phyloP scores from a whole-genome alignment of 2,329 filamentous ascomycete genomes.

The Sordariomycetes sp. region DNA sequence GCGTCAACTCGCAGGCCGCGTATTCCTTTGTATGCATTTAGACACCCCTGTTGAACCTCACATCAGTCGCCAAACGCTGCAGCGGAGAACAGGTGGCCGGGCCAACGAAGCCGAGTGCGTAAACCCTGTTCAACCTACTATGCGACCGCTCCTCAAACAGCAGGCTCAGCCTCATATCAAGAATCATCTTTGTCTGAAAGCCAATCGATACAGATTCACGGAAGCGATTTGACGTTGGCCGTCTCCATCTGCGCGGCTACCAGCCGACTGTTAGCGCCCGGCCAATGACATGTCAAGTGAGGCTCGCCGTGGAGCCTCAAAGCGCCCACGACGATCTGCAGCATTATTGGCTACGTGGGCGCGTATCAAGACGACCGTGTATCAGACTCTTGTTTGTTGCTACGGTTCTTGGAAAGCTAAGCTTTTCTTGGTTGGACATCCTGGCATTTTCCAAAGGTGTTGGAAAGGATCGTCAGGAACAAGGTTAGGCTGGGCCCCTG shows the following conservation, averaged over 20 bases:
- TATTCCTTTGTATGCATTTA: too few relatives aligned
- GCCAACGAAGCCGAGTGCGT: too few relatives aligned
- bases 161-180: slow-evolving; percentile 5
- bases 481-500: not conserved
- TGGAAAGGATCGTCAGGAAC: not conserved
- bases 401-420: not conserved
- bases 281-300: slow-evolving; percentile 1
- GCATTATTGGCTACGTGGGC: not conserved
- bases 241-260: slow-evolving; percentile 4
- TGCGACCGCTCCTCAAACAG: slow-evolving; percentile 15
- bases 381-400: too few relatives aligned
- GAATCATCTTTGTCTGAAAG: not conserved
- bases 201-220: slow-evolving; percentile 4
- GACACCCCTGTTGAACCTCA: too few relatives aligned
- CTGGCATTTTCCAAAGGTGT: not conserved
- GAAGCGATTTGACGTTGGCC: not conserved
- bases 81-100: too few relatives aligned
- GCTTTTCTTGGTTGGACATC: not conserved
- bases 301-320: not conserved
- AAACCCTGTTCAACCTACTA: slow-evolving; percentile 16
- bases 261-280: slow-evolving; percentile 1
- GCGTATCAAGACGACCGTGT: not conserved
- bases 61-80: too few relatives aligned
- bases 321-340: not conserved
- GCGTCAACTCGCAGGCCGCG: too few relatives aligned